phyloP scores from a whole-genome alignment of 2,329 filamentous ascomycete species.

The Fragosphaeria purpurea region DNA sequence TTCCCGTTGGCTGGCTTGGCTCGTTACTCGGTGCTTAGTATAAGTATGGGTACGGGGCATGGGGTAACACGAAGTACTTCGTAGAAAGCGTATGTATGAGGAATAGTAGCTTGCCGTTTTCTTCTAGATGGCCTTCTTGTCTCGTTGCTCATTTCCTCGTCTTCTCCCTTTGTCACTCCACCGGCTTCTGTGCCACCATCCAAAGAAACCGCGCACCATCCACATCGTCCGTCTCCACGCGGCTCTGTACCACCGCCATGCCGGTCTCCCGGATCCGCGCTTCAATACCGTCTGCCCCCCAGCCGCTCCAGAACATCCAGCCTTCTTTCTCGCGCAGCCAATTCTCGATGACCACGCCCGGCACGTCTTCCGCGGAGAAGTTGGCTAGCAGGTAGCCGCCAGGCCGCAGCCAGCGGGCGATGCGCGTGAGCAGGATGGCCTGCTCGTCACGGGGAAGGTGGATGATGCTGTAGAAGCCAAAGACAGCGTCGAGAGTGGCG shows the following conservation, averaged over 20 bases:
- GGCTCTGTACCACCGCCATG: constrained; percentile 23
- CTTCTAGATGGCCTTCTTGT: too few relatives aligned
- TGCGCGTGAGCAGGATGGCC: constrained; percentile 30
- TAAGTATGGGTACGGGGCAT: too few relatives aligned
- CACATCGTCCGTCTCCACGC: constrained; percentile 21
- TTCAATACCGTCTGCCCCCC: constrained; percentile 25
- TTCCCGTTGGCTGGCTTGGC: too few relatives aligned
- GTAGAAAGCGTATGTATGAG: too few relatives aligned
- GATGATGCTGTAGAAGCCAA: constrained; percentile 44
- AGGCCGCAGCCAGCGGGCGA: constrained; percentile 38
- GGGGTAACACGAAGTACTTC: too few relatives aligned
- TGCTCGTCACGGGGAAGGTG: constrained; percentile 45
- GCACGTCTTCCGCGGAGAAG: constrained; percentile 24
- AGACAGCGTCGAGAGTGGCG: constrained; percentile 34
- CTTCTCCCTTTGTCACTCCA: too few relatives aligned
- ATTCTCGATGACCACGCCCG: constrained; percentile 21
- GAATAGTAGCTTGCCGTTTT: too few relatives aligned
- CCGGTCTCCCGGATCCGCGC: constrained; percentile 20
- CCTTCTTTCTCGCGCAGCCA: constrained; percentile 30
- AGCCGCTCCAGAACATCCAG: constrained; percentile 36
- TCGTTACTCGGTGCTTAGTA: too few relatives aligned
- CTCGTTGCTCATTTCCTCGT: too few relatives aligned
- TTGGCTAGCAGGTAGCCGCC: constrained; percentile 41
- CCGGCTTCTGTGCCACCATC: constrained; percentile 26
- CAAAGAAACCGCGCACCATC: constrained; percentile 27